These are phyloP conservation scores for Cytospora piceae DNA, from an alignment of 2,329 filamentous ascomycete genomes.

Conservation along the genomic window DNA sequence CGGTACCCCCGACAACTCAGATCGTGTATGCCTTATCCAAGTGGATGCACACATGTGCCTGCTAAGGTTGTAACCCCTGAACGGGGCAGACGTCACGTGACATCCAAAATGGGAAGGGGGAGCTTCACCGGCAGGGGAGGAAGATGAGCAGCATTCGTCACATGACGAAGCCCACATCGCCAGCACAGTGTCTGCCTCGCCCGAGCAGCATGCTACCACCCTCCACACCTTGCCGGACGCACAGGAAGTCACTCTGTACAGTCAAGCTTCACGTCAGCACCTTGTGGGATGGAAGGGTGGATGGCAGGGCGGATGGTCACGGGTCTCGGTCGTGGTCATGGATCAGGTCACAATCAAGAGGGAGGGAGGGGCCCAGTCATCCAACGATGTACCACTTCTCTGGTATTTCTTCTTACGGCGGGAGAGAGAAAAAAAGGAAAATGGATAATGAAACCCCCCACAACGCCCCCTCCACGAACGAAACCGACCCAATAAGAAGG, in stretches of 20 bases:
- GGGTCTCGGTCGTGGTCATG: background rate
- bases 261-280: slow-evolving; percentile 25
- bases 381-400: slow-evolving; percentile 14
- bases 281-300: slow-evolving; percentile 13
- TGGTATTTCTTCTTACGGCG: slow-evolving; percentile 22
- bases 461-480: slow-evolving; percentile 19
- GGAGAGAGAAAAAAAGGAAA: slow-evolving; percentile 3
- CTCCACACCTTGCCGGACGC: background rate
- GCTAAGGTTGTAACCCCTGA: background rate
- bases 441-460: slow-evolving; percentile 20
- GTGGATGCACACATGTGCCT: background rate
- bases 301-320: slow-evolving; percentile 20
- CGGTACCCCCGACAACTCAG: background rate
- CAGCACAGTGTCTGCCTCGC: slow-evolving; percentile 10
- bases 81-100: slow-evolving; percentile 25
- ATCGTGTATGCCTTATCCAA: background rate
- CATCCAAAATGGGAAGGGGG: slow-evolving; percentile 13
- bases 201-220: background rate
- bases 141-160: slow-evolving; percentile 23
- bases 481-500: slow-evolving; percentile 28
- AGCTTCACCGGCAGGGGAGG: slow-evolving; percentile 6
- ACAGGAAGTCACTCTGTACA: slow-evolving; percentile 23
- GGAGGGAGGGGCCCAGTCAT: slow-evolving; percentile 4
- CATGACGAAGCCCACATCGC: slow-evolving; percentile 22
- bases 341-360: background rate